Percentiles rank a stretch among this genome's conserved stretches.
These are phyloP conservation scores for Geosiphon pyriformis DNA, from an alignment of 192 early-diverging fungal species.

Conservation along the genomic window DNA sequence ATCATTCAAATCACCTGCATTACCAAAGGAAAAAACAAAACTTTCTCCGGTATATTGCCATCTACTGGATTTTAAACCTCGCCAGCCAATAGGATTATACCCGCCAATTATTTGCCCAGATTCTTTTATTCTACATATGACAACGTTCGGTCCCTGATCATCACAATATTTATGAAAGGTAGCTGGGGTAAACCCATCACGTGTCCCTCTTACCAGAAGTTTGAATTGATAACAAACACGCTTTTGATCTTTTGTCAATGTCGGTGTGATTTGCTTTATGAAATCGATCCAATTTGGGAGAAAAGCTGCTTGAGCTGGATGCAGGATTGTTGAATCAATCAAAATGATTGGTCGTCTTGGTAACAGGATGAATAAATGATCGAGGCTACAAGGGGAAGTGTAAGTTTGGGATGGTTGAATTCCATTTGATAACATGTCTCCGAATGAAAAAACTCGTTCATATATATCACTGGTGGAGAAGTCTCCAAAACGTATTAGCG, in stretches of 20 bases:
- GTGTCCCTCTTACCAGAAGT: constrained; percentile 10
- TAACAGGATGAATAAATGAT: not conserved
- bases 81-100: constrained; percentile 23
- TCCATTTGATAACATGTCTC: not conserved
- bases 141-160: constrained; percentile 16
- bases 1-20: not conserved
- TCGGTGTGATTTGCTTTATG: not conserved
- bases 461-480: constrained; percentile 1
- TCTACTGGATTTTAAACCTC: not conserved
- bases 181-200: constrained; percentile 17
- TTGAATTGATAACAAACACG: constrained; percentile 14
- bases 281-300: constrained; percentile 18
- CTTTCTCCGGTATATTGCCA: constrained; percentile 23
- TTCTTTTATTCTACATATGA: constrained; percentile 5
- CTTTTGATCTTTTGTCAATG: not conserved
- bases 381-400: not conserved
- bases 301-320: constrained; percentile 1
- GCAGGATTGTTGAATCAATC: not conserved
- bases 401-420: not conserved
- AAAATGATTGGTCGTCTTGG: constrained; percentile 4
- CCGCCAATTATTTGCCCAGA: constrained; percentile 16
- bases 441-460: constrained; percentile 8
- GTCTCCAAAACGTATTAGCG: constrained; percentile 16
- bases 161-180: constrained; percentile 24
- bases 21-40: constrained; percentile 24